Conservation (phyloP, 2,329 filamentous ascomycete genomes). For the Cryphonectria carpinicola region DNA sequence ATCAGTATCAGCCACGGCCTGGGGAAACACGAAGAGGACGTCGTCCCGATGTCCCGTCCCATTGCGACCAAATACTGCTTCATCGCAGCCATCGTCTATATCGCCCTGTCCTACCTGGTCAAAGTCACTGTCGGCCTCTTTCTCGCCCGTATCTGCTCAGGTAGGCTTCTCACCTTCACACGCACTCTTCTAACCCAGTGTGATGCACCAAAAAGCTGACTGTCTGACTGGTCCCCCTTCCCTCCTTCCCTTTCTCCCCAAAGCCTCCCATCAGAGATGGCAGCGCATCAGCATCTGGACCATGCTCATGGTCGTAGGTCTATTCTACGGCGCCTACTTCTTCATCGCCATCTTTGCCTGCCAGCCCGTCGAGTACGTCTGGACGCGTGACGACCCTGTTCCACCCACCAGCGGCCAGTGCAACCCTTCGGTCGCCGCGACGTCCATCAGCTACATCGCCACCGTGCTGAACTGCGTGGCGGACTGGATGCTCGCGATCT, state of each 20-base stretch:
- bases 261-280: constrained; percentile 19
- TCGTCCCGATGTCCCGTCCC: constrained; percentile 30
- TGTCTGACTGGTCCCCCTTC: too few species aligned
- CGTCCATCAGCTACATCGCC: constrained; percentile 42
- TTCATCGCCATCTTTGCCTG: constrained; percentile 47
- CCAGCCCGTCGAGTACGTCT: constrained; percentile 44
- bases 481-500: constrained; percentile 46
- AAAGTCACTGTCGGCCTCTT: constrained; percentile 47
- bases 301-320: constrained; percentile 36
- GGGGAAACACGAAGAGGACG: constrained; percentile 33
- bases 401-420: constrained; percentile 39
- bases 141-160: constrained; percentile 42
- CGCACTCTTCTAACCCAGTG: neutral
- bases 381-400: constrained; percentile 37
- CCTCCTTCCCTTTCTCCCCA: too few species aligned
- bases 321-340: constrained; percentile 43
- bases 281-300: constrained; percentile 41
- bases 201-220: neutral
- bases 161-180: neutral
- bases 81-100: constrained; percentile 48
- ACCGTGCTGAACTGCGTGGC: constrained; percentile 44
- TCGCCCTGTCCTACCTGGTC: constrained; percentile 40
- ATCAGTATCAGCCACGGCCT: constrained; percentile 36
- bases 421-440: constrained; percentile 34
- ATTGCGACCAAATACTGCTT: constrained; percentile 44